phyloP scores from a whole-genome alignment of 306 rosid genomes.

The Amphicarpaea edgeworthii region DNA sequence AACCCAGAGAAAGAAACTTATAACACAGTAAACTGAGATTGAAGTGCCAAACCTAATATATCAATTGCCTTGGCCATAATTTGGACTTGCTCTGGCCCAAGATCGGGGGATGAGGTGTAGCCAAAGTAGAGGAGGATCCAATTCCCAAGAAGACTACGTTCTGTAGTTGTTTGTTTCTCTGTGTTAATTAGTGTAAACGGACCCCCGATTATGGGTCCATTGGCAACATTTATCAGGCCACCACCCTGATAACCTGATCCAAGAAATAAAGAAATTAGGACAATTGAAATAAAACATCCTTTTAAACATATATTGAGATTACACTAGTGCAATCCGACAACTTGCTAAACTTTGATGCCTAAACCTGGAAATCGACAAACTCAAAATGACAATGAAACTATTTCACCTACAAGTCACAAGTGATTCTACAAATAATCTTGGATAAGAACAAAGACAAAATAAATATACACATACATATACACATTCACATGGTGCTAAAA shows the following conservation, averaged over 20 bases:
- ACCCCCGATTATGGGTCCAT: slow-evolving; percentile 86
- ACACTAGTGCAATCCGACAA: background rate
- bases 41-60: slow-evolving; percentile 65
- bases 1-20: slow-evolving; percentile 34
- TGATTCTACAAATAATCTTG: background rate
- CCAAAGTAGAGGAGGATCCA: slow-evolving; percentile 95
- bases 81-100: slow-evolving; percentile 86
- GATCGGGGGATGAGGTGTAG: slow-evolving; percentile 91
- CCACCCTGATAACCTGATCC: slow-evolving; percentile 69
- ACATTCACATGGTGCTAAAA: background rate
- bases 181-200: slow-evolving; percentile 81
- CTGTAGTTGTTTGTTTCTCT: slow-evolving; percentile 67
- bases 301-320: slow-evolving; percentile 13
- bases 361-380: slow-evolving; percentile 29
- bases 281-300: slow-evolving; percentile 16
- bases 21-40: slow-evolving; percentile 22
- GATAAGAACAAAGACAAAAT: background rate
- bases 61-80: slow-evolving; percentile 70
- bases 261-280: slow-evolving; percentile 40
- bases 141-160: slow-evolving; percentile 67
- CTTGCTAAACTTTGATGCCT: slow-evolving; percentile 34
- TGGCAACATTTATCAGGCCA: slow-evolving; percentile 36
- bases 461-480: background rate
- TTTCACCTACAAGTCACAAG: slow-evolving; percentile 31
- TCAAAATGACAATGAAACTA: slow-evolving; percentile 5